These are phyloP conservation scores for Phytophthora tentaculata DNA, from an alignment of 352 stramenopile species.

Conservation along the genomic window DNA sequence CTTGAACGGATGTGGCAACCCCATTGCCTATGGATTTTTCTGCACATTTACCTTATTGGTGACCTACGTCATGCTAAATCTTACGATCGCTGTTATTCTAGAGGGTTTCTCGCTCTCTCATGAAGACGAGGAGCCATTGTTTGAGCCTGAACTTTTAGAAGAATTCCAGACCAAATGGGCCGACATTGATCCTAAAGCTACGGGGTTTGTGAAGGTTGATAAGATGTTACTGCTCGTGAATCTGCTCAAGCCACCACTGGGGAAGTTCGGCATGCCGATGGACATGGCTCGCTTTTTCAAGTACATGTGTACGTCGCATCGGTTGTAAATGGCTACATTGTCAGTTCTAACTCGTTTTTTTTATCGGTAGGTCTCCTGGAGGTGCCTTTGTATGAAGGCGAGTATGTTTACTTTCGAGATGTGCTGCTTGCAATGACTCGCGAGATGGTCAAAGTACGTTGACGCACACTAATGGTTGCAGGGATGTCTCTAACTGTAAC, in stretches of 20 bases:
- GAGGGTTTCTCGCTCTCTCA: conserved; percentile 90
- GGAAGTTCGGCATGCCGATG: conserved; percentile 49
- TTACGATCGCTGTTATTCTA: conserved; percentile 95
- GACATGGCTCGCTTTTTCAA: conserved; percentile 57
- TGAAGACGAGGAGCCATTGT: conserved; percentile 88
- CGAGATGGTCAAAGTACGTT: conserved; percentile 82
- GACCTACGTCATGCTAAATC: conserved; percentile 94
- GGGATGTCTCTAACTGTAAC: not conserved
- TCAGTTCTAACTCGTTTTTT: conserved; percentile 1
- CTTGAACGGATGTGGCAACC: conserved; percentile 82
- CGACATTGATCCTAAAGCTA: conserved; percentile 89
- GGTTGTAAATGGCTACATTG: not conserved
- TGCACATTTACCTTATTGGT: conserved; percentile 93
- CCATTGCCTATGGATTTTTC: conserved; percentile 73
- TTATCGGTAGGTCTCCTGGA: conserved; percentile 57
- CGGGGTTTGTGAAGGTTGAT: conserved; percentile 78
- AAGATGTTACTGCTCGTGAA: conserved; percentile 82
- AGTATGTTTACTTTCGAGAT: conserved; percentile 88
- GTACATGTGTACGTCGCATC: conserved; percentile 58
- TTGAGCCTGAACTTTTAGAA: conserved; percentile 88
- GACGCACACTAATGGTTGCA: not conserved
- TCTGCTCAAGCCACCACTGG: conserved; percentile 79
- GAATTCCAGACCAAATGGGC: conserved; percentile 91
- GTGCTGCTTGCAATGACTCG: conserved; percentile 83
- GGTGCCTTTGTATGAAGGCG: conserved; percentile 83